phyloP scores from a whole-genome alignment of 2,329 filamentous ascomycete species.

The Aureobasidium sp. region DNA sequence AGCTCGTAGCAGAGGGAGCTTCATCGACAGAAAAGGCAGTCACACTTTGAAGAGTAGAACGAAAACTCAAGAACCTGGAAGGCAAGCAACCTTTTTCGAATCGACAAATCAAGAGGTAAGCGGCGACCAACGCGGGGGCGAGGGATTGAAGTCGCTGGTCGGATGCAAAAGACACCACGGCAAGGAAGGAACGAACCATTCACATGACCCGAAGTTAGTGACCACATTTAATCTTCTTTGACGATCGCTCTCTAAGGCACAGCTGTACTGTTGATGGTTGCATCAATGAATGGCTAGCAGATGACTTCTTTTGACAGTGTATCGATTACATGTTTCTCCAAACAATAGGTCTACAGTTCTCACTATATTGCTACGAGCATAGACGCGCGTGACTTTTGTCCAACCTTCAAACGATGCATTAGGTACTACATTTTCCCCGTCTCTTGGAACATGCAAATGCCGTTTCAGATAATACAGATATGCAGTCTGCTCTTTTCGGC shows the following conservation, averaged over 20 bases:
- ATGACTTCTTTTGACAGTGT: no score
- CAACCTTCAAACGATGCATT: no score
- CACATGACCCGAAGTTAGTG: not conserved
- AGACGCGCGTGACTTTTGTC: no score
- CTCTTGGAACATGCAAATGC: not conserved
- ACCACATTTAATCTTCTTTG: no score
- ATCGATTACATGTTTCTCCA: no score
- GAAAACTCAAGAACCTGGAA: not conserved
- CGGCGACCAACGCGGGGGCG: not conserved
- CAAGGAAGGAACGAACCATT: not conserved
- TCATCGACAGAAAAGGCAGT: not conserved
- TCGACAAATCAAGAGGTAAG: not conserved
- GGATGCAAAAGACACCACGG: not conserved
- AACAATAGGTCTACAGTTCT: no score
- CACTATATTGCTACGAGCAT: no score
- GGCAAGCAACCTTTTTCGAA: not conserved
- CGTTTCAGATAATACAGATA: not conserved
- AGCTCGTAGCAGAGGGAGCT: not conserved
- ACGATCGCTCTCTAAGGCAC: no score
- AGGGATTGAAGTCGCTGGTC: not conserved
- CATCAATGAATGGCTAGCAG: no score
- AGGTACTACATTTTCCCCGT: not conserved
- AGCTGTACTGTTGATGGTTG: no score
- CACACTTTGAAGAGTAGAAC: not conserved
- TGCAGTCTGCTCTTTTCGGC: not conserved